These are phyloP conservation scores for Naganishia antarctica DNA, from an alignment of 768 basidiomycete genomes.

Conservation along the genomic window DNA sequence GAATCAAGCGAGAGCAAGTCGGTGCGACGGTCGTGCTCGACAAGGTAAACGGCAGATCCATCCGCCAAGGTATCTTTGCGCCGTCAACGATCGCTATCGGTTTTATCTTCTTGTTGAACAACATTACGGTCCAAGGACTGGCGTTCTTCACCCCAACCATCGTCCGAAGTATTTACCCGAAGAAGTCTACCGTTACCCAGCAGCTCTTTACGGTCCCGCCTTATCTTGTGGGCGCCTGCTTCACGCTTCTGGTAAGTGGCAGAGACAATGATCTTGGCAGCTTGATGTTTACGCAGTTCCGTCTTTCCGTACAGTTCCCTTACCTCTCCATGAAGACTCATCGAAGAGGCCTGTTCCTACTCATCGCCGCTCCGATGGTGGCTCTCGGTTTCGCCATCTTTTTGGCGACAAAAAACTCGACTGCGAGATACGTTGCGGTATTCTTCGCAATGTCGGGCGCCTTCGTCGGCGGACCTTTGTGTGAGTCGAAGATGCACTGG, in stretches of 20 bases:
- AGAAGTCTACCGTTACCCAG: conserved; percentile 23
- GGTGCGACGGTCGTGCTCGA: conserved; percentile 34
- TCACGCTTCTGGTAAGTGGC: conserved; percentile 25
- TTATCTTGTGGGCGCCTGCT: conserved; percentile 28
- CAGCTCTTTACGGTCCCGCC: conserved; percentile 35
- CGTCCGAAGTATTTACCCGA: conserved; percentile 37
- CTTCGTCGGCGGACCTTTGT: not conserved
- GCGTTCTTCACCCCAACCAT: conserved; percentile 32
- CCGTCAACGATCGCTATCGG: conserved; percentile 28
- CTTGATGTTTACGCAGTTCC: no score
- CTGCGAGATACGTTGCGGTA: conserved; percentile 10
- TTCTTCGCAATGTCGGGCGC: conserved; percentile 9
- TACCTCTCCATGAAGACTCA: conserved; percentile 30
- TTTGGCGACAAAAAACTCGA: conserved; percentile 13
- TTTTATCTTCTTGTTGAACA: conserved; percentile 39
- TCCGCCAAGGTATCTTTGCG: conserved; percentile 24
- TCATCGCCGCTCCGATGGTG: conserved; percentile 24
- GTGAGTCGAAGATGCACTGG: no score
- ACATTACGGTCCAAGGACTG: conserved; percentile 30
- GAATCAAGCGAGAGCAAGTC: conserved; percentile 39
- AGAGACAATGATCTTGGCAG: not conserved
- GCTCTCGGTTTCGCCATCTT: conserved; percentile 31
- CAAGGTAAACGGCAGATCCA: conserved; percentile 25
- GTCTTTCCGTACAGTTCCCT: no score
- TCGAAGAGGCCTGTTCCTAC: conserved; percentile 28